Percentiles rank a stretch among this genome's conserved stretches.
phyloP scores from a whole-genome alignment of 306 rosid species.

The Styphnolobium japonicum region DNA sequence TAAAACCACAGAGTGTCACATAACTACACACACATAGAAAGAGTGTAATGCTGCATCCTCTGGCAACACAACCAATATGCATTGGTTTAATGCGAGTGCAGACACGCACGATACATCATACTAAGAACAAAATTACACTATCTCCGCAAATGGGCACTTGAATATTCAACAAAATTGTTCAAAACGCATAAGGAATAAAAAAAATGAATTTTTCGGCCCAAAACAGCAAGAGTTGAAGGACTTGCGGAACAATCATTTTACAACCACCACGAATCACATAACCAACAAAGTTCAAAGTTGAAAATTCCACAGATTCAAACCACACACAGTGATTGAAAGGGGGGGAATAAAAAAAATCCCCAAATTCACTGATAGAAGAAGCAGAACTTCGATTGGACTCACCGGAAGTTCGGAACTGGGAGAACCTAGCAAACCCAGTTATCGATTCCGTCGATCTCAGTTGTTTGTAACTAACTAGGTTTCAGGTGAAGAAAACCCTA shows the following conservation, averaged over 20 bases:
- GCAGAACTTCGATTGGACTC: background rate
- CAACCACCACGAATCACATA: background rate
- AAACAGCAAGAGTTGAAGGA: background rate
- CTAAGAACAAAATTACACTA: background rate
- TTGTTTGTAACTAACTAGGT: background rate
- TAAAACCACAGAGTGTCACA: background rate
- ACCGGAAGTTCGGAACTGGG: background rate
- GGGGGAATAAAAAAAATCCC: background rate
- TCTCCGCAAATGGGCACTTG: background rate
- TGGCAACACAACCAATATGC: background rate
- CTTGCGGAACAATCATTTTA: background rate
- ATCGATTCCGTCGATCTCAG: background rate
- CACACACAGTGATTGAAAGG: background rate
- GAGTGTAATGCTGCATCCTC: background rate
- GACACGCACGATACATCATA: background rate
- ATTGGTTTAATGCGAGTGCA: background rate
- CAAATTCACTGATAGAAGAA: background rate
- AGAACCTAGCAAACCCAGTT: background rate
- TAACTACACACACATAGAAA: background rate
- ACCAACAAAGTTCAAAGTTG: background rate
- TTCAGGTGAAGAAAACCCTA: conserved; percentile 10
- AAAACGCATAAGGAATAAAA: background rate
- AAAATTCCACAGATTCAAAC: background rate
- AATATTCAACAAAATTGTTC: background rate
- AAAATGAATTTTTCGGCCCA: background rate